Conservation (phyloP, 2,329 filamentous ascomycete species). For the Camillea tinctor region DNA sequence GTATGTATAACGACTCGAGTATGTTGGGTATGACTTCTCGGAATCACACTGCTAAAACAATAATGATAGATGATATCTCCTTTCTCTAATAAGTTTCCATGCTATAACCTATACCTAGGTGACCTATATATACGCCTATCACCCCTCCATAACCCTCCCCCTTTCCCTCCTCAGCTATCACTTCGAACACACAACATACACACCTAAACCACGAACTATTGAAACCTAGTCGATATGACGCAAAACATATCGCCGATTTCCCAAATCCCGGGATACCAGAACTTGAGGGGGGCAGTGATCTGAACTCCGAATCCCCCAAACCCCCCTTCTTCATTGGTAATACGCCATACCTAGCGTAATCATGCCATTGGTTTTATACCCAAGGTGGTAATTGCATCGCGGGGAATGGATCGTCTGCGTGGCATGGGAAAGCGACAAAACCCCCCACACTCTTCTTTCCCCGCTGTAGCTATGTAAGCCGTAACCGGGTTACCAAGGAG, state of each 20-base stretch:
- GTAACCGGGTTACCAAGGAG: too few species aligned
- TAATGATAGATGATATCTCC: too few species aligned
- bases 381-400: neutral
- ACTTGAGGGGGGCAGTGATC: neutral
- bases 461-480: too few species aligned
- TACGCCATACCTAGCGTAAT: neutral
- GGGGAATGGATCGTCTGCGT: neutral
- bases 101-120: too few species aligned
- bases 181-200: neutral
- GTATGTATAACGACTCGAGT: neutral
- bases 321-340: neutral
- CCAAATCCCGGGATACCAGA: neutral
- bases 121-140: too few species aligned
- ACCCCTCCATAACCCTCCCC: too few species aligned
- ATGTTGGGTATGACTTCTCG: neutral
- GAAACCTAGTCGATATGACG: neutral
- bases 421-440: neutral
- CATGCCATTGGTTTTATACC: neutral
- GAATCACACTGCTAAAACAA: too few species aligned
- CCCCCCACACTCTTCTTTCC: too few species aligned
- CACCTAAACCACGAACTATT: neutral
- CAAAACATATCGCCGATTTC: neutral
- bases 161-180: too few species aligned
- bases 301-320: too few species aligned
- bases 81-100: too few species aligned